A percentile compares a stretch with the other conserved stretches of the same genome.
These are phyloP conservation scores for Bipolaris sorokiniana DNA, from an alignment of 2,329 filamentous ascomycete species.

Conservation along the genomic window DNA sequence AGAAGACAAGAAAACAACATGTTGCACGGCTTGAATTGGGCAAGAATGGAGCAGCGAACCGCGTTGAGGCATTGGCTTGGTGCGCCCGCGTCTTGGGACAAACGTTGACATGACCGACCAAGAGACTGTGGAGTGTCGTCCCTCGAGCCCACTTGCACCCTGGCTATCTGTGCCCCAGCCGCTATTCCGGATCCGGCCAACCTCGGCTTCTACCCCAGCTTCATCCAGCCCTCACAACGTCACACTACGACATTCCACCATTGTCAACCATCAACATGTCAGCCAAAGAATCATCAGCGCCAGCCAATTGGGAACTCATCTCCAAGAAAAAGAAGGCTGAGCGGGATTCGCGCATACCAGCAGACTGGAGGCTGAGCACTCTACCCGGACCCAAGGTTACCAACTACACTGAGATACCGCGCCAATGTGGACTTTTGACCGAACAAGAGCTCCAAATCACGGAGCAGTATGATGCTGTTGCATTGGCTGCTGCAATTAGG, in stretches of 20 bases:
- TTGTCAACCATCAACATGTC: slow-evolving; percentile 21
- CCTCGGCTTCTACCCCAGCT: slow-evolving; percentile 20
- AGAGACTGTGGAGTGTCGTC: neutral
- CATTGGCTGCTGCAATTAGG: slow-evolving; percentile 46
- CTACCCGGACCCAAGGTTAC: slow-evolving; percentile 31
- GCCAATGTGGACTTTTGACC: slow-evolving; percentile 60
- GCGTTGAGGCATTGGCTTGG: neutral
- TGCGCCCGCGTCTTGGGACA: too few species aligned
- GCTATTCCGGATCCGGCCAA: slow-evolving; percentile 16
- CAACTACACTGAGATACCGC: slow-evolving; percentile 55
- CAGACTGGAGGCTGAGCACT: slow-evolving; percentile 51
- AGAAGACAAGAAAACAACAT: neutral
- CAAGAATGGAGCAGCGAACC: neutral
- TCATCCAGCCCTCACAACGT: slow-evolving; percentile 7
- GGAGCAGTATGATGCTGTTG: slow-evolving; percentile 58
- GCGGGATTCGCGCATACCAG: slow-evolving; percentile 51
- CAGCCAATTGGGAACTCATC: slow-evolving; percentile 49
- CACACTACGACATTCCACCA: neutral
- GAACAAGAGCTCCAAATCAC: slow-evolving; percentile 62
- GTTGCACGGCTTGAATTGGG: neutral
- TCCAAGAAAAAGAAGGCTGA: slow-evolving; percentile 53
- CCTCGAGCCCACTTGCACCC: neutral
- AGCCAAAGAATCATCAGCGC: slow-evolving; percentile 11
- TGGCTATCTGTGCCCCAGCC: slow-evolving; percentile 15
- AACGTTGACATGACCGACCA: neutral